Base-by-base conservation (phyloP, 495 filamentous ascomycete species). In the Penicillium pancosmium region DNA sequence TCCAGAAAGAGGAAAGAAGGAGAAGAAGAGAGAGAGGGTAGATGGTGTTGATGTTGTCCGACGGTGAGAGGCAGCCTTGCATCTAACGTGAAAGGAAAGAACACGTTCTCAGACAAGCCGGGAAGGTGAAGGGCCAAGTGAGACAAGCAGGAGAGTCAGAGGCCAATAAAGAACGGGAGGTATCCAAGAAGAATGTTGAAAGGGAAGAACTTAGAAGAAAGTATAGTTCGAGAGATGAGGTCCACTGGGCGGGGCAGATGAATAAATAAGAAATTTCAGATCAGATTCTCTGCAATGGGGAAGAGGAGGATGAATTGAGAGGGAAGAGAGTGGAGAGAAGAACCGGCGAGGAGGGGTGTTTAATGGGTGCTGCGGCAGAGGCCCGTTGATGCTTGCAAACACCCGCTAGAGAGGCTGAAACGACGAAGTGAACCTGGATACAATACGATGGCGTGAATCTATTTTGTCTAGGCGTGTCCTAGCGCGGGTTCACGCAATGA, bases 321-420 rank as follows among this genome's bases (percentile, higher is more conserved):
- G 21, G 15, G 21, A 27, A 48, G 19, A 27, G 10, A 27, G 46
- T 27, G 46, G 46, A 40, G 56, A 44, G 50, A 31, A 47, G 40
- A 16, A 16, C 18, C 5, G 41, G 41, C 8, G 41, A 19, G 41
- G 46, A 48, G 46, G 46, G 46, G 46, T 12, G 9, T 12, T 48
- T 25, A 13, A 50, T 60, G 50, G 21, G 18, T 12, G 36, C 21
- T 31, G 16, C 31, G 33, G 54, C 56, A 49, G 49, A 6, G 46
- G 34, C 40, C 41, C 55, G 62, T 25, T 47, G 13, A 46, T 33
- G 40, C 16, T 50, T 55, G 56, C 63, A 66, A 55, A 63, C 50
- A 59, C 52, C 57, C 56, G 56, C 49, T 46, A 53, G 53, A 59
- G 67, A 67, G 64, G 59, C 67, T 69, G 67, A 69, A 65, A 65